Base-by-base conservation (phyloP, 257 asterid genomes). In the Ballota nigra region DNA sequence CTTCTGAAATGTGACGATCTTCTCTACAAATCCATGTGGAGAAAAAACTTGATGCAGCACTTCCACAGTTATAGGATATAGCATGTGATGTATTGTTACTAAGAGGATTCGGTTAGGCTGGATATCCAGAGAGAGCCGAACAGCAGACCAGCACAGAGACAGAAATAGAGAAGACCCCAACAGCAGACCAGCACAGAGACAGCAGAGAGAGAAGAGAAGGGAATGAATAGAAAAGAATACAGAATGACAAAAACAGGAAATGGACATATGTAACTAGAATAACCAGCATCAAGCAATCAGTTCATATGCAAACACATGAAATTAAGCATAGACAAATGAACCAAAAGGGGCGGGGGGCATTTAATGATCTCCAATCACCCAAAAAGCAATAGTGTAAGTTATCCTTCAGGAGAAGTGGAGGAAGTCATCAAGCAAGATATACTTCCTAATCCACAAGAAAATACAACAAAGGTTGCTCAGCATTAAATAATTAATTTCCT, bases 1-100 rank as follows among this genome's bases (percentile, higher is more conserved):
- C 92, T 95, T 92, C 96, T 95, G 99, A 89, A 92, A 95, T 8
- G 98, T 95, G 91, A 95, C 99, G 85, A 95, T 88, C 97, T 95
- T 95, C 97, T 95, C 99, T 74, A 95, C 96, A 79, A 83, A 86
- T 83, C 99, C 99, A 86, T 95, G 96, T 73, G 99, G 98, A 81
- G 96, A 95, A 86, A 95, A 92, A 73, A 95, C 99, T 89, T 95
- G 99, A 86, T 89, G 99, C 94, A 95, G 98, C 92, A 95, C 99
- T 80, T 95, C 99, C 97, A 92, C 97, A 75, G 98, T 95, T 76
- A 95, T 95, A 84, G 99, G 99, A 80, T 95, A 95, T 83, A 95
- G 91, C 98, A 95, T 88, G 91, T 95, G 99, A 86, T 95, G 99
- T 81, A 92, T 87, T 70, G 99, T 95, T 84, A 89, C 96, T 88